Conservation (phyloP, 129 eudicot species). For the Pulicaria dysenterica region DNA sequence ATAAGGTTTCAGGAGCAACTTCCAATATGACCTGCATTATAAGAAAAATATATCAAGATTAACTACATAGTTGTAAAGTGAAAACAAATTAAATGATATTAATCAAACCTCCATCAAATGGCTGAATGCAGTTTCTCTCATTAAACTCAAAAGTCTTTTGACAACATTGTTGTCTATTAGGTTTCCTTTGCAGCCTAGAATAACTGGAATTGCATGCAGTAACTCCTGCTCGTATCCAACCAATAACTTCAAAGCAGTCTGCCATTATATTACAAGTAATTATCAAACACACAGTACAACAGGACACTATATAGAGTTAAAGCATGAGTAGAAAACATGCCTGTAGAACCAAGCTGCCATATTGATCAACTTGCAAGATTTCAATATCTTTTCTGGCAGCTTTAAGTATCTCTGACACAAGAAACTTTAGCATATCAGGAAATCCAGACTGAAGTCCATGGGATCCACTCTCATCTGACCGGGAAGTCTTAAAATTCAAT, state of each 20-base stretch:
- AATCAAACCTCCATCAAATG: conserved; percentile 90
- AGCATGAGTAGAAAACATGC: conserved; percentile 40
- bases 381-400: conserved; percentile 54
- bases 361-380: conserved; percentile 71
- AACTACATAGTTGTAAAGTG: neutral
- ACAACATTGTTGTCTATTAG: conserved; percentile 38
- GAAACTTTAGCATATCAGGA: conserved; percentile 69
- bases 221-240: conserved; percentile 69
- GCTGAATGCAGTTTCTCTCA: conserved; percentile 85
- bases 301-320: neutral
- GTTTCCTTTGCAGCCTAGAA: conserved; percentile 70
- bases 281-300: neutral
- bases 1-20: conserved; percentile 77
- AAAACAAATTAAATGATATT: neutral
- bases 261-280: conserved; percentile 31
- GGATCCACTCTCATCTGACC: conserved; percentile 32
- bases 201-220: conserved; percentile 57
- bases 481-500: conserved; percentile 54
- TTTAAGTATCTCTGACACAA: conserved; percentile 71
- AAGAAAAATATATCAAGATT: conserved; percentile 12
- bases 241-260: conserved; percentile 84
- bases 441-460: conserved; percentile 51
- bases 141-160: conserved; percentile 51
- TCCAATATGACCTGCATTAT: conserved; percentile 79
- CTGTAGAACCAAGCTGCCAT: conserved; percentile 90